Evolutionary conservation across 352 stramenopile genomes (phyloP).

Genomic region (Peronospora destructor): DNA sequence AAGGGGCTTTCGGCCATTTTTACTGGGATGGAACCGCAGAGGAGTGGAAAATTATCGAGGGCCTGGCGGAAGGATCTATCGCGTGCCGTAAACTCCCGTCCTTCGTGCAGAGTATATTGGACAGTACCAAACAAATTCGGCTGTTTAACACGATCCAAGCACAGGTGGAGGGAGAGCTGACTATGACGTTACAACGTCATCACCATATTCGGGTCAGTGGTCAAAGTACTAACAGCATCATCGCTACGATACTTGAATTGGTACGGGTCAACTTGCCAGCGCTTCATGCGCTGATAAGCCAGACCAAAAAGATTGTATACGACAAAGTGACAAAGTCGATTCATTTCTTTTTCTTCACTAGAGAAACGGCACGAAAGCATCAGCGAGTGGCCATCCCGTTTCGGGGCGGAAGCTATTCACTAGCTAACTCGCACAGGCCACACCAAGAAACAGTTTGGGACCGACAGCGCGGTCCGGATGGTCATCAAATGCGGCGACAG

Average conservation of each 20-base stretch:
- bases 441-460: neutral
- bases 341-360: neutral
- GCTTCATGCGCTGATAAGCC: neutral
- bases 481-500: neutral
- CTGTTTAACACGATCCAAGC: neutral
- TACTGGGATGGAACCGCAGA: neutral
- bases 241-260: neutral
- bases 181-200: neutral
- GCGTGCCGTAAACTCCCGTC: neutral
- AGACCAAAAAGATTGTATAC: neutral
- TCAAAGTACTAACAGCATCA: neutral
- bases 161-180: slow-evolving; percentile 4
- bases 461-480: neutral
- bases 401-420: too few relatives aligned
- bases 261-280: neutral
- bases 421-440: too few relatives aligned
- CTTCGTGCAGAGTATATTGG: neutral
- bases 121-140: neutral
- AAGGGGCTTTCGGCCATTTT: neutral
- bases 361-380: neutral
- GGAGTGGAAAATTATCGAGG: slow-evolving; percentile 5
- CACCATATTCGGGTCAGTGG: neutral
- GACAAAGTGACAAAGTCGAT: neutral
- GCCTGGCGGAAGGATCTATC: neutral
- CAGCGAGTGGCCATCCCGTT: neutral